phyloP scores from a whole-genome alignment of 1,284 basidiomycete genomes.

The Ceraceosorus bombacis region DNA sequence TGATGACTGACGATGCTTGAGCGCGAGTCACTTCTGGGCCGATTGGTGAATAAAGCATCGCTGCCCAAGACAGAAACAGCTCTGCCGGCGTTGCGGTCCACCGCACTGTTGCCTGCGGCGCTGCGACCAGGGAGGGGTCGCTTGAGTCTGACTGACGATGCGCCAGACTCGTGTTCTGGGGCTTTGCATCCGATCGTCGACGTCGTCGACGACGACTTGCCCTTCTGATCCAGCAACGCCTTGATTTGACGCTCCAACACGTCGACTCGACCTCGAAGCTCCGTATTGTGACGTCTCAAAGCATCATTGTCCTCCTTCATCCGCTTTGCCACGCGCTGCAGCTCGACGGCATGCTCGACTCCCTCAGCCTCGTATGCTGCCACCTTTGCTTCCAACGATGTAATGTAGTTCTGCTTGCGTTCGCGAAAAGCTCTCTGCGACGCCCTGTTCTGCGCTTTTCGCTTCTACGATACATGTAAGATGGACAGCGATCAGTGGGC shows the following conservation, averaged over 20 bases:
- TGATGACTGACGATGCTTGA: too few species aligned
- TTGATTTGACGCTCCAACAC: too few species aligned
- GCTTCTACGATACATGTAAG: constrained; percentile 21
- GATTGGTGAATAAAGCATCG: too few species aligned
- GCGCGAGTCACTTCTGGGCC: too few species aligned
- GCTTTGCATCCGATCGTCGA: neutral
- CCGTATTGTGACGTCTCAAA: constrained; percentile 5
- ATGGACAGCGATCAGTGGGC: neutral
- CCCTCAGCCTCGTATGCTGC: constrained; percentile 38
- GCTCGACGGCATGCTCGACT: constrained; percentile 37
- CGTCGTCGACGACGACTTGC: neutral
- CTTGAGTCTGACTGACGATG: too few species aligned
- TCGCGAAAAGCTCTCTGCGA: constrained; percentile 42
- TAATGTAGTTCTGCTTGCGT: constrained; percentile 35
- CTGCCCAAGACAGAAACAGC: too few species aligned
- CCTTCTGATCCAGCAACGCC: neutral
- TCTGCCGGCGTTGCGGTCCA: too few species aligned
- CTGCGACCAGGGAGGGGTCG: too few species aligned
- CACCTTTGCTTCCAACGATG: constrained; percentile 38
- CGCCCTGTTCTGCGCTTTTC: constrained; percentile 43
- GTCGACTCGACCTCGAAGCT: neutral
- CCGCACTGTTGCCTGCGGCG: too few species aligned
- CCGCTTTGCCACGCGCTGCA: constrained; percentile 33
- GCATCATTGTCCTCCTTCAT: constrained; percentile 13
- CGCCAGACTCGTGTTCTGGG: too few species aligned